Conservation (phyloP, 768 basidiomycete genomes). For the Boletus sp. region DNA sequence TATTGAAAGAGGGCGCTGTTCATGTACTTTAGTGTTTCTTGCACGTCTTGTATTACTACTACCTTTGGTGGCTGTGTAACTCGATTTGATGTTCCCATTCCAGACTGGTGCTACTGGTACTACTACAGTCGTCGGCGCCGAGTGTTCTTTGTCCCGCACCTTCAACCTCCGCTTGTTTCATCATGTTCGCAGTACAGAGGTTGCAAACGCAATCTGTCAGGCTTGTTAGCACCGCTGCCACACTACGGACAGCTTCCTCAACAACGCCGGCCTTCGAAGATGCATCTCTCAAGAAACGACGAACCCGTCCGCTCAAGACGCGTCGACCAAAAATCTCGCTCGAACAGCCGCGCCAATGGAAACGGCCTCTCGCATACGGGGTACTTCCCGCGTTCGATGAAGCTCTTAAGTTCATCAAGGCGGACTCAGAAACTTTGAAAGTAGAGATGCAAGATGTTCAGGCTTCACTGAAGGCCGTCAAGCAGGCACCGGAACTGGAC, state of each 20-base stretch:
- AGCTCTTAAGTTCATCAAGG: slow-evolving; percentile 66
- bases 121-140: neutral
- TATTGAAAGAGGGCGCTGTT: neutral
- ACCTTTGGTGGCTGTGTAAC: neutral
- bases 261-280: neutral
- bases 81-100: neutral
- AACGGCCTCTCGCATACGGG: slow-evolving; percentile 55
- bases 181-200: slow-evolving; percentile 19
- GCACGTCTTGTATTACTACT: neutral
- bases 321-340: slow-evolving; percentile 52
- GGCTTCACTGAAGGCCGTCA: slow-evolving; percentile 15
- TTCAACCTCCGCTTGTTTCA: neutral
- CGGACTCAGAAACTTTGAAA: slow-evolving; percentile 54
- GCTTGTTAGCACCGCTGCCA: slow-evolving; percentile 4
- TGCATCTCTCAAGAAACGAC: slow-evolving; percentile 1
- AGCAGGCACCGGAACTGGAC: slow-evolving; percentile 29
- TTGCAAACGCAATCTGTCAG: slow-evolving; percentile 5
- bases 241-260: slow-evolving; percentile 9
- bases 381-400: slow-evolving; percentile 81
- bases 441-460: slow-evolving; percentile 22
- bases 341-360: slow-evolving; percentile 58
- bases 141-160: neutral
- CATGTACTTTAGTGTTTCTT: slow-evolving; percentile 20
- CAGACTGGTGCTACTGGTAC: neutral
- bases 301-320: slow-evolving; percentile 22